These are phyloP conservation scores for Magnaporthiopsis incrustans DNA, from an alignment of 2,329 filamentous ascomycete species.

Conservation along the genomic window DNA sequence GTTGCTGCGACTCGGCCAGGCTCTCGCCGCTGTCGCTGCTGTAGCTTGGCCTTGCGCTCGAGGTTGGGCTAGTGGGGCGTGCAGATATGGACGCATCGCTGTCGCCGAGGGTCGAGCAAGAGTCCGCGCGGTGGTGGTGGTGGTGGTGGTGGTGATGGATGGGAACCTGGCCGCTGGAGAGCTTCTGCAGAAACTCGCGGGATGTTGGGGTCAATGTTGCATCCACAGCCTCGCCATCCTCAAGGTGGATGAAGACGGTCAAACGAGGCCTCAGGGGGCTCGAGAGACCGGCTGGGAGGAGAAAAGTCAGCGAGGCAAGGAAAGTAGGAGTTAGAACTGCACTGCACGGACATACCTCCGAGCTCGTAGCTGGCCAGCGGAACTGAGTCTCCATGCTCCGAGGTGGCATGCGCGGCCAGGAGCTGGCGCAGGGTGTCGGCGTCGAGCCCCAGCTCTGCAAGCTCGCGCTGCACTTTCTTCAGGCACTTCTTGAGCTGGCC, in stretches of 20 bases:
- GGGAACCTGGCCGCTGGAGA: conserved; percentile 38
- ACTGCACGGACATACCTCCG: conserved; percentile 29
- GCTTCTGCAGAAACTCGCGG: conserved; percentile 51
- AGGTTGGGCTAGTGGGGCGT: background rate
- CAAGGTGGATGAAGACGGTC: conserved; percentile 59
- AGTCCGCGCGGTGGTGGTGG: background rate
- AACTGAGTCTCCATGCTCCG: conserved; percentile 17
- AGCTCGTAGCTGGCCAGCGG: conserved; percentile 42
- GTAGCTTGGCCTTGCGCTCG: background rate
- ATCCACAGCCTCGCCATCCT: conserved; percentile 59
- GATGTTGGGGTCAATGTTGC: conserved; percentile 60
- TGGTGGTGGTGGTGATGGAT: background rate
- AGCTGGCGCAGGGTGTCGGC: conserved; percentile 61
- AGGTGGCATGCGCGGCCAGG: conserved; percentile 41
- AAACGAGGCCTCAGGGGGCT: conserved; percentile 54
- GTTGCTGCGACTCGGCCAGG: background rate
- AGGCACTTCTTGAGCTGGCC: conserved; percentile 82
- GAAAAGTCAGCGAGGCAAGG: conserved; percentile 1
- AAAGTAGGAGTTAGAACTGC: no score
- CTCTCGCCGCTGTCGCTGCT: background rate
- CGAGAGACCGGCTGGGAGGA: conserved; percentile 3
- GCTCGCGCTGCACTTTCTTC: conserved; percentile 67
- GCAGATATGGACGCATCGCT: background rate
- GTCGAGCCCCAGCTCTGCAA: conserved; percentile 63
- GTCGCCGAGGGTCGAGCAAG: background rate